Evolutionary conservation across 176 grass and related monocot species (phyloP).

Genomic region (Echinochloa phyllopogon): DNA sequence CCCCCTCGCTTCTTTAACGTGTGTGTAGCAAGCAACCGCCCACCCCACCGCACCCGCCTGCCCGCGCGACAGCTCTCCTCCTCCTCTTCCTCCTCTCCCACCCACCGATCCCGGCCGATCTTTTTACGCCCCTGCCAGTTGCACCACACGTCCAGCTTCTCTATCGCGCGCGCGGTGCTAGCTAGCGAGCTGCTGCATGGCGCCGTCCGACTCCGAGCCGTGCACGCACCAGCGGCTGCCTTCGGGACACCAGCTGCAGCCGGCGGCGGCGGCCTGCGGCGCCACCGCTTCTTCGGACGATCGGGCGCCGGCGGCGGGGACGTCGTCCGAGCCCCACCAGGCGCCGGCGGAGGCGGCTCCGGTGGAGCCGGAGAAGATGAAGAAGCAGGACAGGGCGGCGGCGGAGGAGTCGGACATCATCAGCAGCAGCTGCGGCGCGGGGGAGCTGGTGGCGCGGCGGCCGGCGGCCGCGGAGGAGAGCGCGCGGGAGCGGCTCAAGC

Average conservation of each 20-base stretch:
- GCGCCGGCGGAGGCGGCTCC: neutral
- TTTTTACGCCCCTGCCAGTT: neutral
- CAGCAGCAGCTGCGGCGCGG: neutral
- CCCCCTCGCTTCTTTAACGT: slow-evolving; percentile 21
- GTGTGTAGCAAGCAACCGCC: neutral
- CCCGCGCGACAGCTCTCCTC: neutral
- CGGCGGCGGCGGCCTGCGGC: neutral
- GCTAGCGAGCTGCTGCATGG: neutral
- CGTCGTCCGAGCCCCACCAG: neutral
- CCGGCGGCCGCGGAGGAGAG: slow-evolving; percentile 25
- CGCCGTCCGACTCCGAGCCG: slow-evolving; percentile 18
- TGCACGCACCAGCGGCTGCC: neutral
- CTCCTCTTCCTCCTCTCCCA: neutral
- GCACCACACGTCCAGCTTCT: neutral
- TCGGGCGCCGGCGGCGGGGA: neutral
- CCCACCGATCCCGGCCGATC: neutral
- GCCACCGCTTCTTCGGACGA: neutral
- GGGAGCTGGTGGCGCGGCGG: slow-evolving; percentile 7
- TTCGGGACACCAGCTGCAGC: neutral
- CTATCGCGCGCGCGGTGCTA: neutral
- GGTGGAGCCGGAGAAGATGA: neutral
- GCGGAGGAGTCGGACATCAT: too few species aligned
- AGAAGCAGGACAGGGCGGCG: neutral
- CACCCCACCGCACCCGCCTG: neutral
- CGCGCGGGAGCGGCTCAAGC: slow-evolving; percentile 63